Evolutionary conservation across 805 yeast species (phyloP).

Genomic region (Torulaspora gathmanii): DNA sequence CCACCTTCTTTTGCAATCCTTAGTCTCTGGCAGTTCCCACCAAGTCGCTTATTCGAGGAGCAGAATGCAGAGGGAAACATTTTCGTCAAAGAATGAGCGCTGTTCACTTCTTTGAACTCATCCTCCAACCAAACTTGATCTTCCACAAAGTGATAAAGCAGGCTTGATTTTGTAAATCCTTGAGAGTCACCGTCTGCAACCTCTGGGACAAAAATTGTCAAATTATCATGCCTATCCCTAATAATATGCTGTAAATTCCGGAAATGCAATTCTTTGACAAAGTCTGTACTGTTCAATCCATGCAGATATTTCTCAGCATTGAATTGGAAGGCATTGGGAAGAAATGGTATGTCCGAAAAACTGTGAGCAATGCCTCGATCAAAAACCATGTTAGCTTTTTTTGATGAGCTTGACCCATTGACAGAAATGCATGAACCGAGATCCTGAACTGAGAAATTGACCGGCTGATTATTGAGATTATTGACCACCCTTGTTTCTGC

Average conservation of each 20-base stretch:
- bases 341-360: conserved; percentile 36
- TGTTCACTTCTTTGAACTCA: conserved; percentile 13
- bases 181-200: conserved; percentile 35
- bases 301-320: conserved; percentile 55
- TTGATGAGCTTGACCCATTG: conserved; percentile 36
- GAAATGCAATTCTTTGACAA: conserved; percentile 66
- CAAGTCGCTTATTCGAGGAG: conserved; percentile 45
- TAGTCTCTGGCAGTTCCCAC: conserved; percentile 60
- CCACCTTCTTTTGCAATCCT: conserved; percentile 38
- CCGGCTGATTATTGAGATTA: conserved; percentile 30
- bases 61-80: conserved; percentile 54
- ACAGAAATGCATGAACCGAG: conserved; percentile 37
- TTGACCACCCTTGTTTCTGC: conserved; percentile 3
- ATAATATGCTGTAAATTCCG: conserved; percentile 54
- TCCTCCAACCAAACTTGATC: conserved; percentile 19
- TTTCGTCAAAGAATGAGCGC: conserved; percentile 12
- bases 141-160: conserved; percentile 59
- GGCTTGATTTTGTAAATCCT: conserved; percentile 36
- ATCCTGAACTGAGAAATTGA: conserved; percentile 22
- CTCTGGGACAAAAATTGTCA: conserved; percentile 55
- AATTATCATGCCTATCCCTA: conserved; percentile 47
- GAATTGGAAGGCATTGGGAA: conserved; percentile 34
- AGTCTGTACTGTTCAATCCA: conserved; percentile 54
- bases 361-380: conserved; percentile 49
- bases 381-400: conserved; percentile 40